A percentile compares a stretch with the other conserved stretches of the same genome.
phyloP scores from a whole-genome alignment of 83 land plant genomes.

The Picea abies region DNA sequence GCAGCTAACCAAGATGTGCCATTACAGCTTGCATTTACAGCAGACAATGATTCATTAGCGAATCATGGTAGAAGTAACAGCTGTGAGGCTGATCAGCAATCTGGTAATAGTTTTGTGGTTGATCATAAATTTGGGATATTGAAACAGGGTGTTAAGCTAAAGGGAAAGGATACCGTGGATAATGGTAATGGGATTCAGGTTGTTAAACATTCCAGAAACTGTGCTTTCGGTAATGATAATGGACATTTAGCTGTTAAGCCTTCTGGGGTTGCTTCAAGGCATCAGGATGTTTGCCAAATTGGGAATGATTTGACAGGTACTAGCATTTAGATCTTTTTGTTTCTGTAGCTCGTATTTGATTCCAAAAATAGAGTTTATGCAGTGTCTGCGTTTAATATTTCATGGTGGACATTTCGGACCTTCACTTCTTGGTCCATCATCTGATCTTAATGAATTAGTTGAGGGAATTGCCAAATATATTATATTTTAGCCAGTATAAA shows the following conservation, averaged over 20 bases:
- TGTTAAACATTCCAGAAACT: not conserved
- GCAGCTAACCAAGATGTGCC: not conserved
- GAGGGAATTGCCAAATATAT: too few relatives aligned
- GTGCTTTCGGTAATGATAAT: not conserved
- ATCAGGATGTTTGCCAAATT: not conserved
- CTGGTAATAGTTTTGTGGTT: not conserved
- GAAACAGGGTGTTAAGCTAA: not conserved
- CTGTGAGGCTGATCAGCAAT: not conserved
- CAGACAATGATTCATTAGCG: not conserved
- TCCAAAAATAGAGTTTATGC: too few relatives aligned
- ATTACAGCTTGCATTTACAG: not conserved
- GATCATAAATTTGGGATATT: not conserved
- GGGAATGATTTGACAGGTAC: not conserved
- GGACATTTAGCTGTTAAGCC: not conserved
- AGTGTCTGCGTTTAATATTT: too few relatives aligned
- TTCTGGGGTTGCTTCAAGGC: conserved; percentile 3
- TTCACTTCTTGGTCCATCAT: too few relatives aligned
- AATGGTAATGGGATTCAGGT: not conserved
- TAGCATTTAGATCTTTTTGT: not conserved
- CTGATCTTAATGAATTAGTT: too few relatives aligned
- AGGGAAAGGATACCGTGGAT: not conserved
- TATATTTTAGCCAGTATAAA: too few relatives aligned
- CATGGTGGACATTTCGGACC: too few relatives aligned
- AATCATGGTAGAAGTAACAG: not conserved
- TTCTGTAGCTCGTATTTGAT: too few relatives aligned